Conservation (phyloP, 2,329 filamentous ascomycete genomes). For the Cladobotryum mycophilum region DNA sequence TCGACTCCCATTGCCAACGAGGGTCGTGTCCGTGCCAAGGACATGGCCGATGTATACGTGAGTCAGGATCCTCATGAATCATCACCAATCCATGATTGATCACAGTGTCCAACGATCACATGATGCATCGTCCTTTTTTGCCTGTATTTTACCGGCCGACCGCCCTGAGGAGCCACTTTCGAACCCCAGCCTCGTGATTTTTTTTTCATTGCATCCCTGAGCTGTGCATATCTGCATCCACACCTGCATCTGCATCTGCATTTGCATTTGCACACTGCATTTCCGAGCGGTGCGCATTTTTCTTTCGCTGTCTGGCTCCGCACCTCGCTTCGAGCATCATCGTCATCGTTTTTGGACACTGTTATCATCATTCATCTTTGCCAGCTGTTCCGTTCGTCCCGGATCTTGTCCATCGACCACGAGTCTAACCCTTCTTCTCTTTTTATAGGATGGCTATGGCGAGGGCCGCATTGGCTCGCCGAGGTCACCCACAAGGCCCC, state of each 20-base stretch:
- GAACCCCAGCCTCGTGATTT: conserved; percentile 12
- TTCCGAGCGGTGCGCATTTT: background rate
- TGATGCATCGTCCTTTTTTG: background rate
- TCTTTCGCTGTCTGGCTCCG: background rate
- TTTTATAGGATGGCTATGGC: conserved; percentile 76
- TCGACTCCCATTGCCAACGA: conserved; percentile 73
- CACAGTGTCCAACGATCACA: no score
- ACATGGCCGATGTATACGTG: conserved; percentile 93
- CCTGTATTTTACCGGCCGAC: no score
- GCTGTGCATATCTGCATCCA: background rate
- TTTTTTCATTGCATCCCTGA: background rate
- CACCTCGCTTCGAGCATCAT: background rate
- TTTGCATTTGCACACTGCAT: background rate
- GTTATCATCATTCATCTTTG: background rate
- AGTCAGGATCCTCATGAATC: conserved; percentile 39
- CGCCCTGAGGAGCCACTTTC: background rate
- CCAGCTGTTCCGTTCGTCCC: background rate
- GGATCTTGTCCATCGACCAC: background rate
- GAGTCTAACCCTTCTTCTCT: conserved; percentile 2
- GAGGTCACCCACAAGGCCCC: conserved; percentile 85
- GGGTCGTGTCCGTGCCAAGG: conserved; percentile 74
- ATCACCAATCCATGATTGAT: conserved; percentile 5
- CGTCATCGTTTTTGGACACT: conserved; percentile 1
- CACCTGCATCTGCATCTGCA: conserved; percentile 5
- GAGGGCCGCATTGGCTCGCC: conserved; percentile 82